Percentiles rank a stretch among this genome's conserved stretches.
Conservation (phyloP, 2,329 filamentous ascomycete species). For the Fusarium sp. region DNA sequence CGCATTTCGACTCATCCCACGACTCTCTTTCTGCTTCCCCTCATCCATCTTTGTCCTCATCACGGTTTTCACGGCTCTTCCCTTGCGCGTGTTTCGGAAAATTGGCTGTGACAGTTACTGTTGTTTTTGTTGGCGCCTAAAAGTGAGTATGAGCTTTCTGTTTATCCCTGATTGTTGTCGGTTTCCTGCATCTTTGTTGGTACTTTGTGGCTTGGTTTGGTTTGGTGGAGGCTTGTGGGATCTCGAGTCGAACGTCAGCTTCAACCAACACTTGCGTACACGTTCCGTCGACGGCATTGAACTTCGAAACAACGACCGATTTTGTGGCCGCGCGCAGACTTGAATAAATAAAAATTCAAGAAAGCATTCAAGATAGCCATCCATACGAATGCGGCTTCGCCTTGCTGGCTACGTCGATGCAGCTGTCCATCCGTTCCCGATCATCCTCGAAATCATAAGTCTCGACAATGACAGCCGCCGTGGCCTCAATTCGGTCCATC, state of each 20-base stretch:
- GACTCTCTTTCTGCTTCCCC: constrained; percentile 51
- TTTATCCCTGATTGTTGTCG: constrained; percentile 29
- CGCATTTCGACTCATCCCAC: constrained; percentile 50
- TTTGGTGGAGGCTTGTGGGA: constrained; percentile 34
- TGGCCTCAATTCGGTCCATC: not conserved
- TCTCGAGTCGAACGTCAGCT: constrained; percentile 22
- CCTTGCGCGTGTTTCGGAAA: constrained; percentile 59
- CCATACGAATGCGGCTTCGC: not conserved
- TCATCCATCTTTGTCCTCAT: constrained; percentile 50
- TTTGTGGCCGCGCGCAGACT: not conserved
- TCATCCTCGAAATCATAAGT: constrained; percentile 14
- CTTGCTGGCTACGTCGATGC: constrained; percentile 1
- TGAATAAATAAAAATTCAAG: not conserved
- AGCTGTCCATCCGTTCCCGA: constrained; percentile 6
- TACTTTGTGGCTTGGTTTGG: constrained; percentile 28
- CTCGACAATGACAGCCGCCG: constrained; percentile 10
- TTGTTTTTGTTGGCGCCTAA: constrained; percentile 64
- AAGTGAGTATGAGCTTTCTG: constrained; percentile 58
- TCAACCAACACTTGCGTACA: constrained; percentile 26
- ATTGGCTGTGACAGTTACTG: constrained; percentile 57
- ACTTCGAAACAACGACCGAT: not conserved
- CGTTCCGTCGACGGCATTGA: constrained; percentile 9
- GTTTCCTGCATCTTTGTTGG: constrained; percentile 38
- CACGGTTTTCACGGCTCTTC: constrained; percentile 59
- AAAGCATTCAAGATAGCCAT: not conserved